These are phyloP conservation scores for Hydnum rufescens DNA, from an alignment of 768 basidiomycete species.

Conservation along the genomic window DNA sequence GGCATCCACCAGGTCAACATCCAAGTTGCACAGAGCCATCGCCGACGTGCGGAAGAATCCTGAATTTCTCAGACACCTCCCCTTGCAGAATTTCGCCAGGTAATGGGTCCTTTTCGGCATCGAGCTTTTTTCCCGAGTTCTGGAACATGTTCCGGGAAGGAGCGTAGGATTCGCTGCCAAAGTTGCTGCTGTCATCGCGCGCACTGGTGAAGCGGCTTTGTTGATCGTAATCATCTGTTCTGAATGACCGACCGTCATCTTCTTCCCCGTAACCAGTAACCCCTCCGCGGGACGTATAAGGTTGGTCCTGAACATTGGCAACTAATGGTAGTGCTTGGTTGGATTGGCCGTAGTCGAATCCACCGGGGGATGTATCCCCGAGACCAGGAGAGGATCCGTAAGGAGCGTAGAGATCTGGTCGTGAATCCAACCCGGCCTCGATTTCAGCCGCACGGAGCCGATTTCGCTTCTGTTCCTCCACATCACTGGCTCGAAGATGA, in stretches of 20 bases:
- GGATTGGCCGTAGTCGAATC: constrained; percentile 39
- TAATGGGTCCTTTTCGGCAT: constrained; percentile 54
- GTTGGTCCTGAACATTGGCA: constrained; percentile 37
- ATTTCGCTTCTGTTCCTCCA: constrained; percentile 71
- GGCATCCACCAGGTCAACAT: constrained; percentile 87
- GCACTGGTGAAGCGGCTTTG: constrained; percentile 58
- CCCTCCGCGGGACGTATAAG: constrained; percentile 27
- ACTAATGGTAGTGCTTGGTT: constrained; percentile 70
- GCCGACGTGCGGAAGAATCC: constrained; percentile 56
- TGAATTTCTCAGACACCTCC: constrained; percentile 75
- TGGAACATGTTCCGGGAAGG: constrained; percentile 95
- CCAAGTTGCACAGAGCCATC: constrained; percentile 82
- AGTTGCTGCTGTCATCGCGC: constrained; percentile 60
- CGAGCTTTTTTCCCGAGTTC: constrained; percentile 48
- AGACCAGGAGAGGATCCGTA: constrained; percentile 21
- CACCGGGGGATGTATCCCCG: constrained; percentile 4
- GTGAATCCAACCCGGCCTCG: constrained; percentile 40
- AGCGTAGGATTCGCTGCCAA: constrained; percentile 84
- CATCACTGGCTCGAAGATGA: constrained; percentile 58
- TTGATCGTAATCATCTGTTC: constrained; percentile 62
- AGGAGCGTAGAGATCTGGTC: constrained; percentile 57
- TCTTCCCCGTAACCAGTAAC: constrained; percentile 22
- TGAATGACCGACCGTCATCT: constrained; percentile 52
- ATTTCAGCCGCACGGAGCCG: constrained; percentile 50
- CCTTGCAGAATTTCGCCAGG: constrained; percentile 74